Evolutionary conservation across 1,139 yeast genomes (phyloP), one percentile per base, ranked within the genome.

Genomic region (Taphrina wiesneri): DNA sequence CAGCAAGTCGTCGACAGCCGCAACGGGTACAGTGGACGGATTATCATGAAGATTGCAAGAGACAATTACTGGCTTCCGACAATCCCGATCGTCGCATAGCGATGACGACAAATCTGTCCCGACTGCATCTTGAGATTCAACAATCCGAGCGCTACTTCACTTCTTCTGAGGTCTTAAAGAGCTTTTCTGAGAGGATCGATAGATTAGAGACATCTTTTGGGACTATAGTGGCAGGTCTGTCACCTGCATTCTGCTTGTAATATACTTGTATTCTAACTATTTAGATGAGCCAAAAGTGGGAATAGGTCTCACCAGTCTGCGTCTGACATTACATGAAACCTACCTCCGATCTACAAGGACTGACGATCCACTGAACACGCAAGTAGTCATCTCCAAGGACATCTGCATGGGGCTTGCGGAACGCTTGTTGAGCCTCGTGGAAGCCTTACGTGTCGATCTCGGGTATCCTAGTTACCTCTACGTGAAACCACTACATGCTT

Each of bases 11-110:
- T 21, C n/a, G 56, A 52, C 45, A 32, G 15, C 56, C 56, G 9
- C 56, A 34, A 32, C 25, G 56, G 17, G 45, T 34, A 1, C 56
- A 25, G 9, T 52, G 56, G 56, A 52, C 56, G 11, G 56, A 34
- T 17, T 52, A 52, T 17, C 56, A 52, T 19, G 56, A 34, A 9
- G 45, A 30, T 19, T 52, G 56, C 26, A 30, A 52, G 30, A 21
- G 15, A 9, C 7, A 15, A 23, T 28, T 52, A 6, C 23, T 4
- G 13, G 30, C 21, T 19, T 52, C 56, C 2, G 28, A 30, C 17
- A 15, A 7, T 2, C 28, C 1, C 30, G 26, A 52, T 52, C 41
- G 34, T 6, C 28, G 19, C 26, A 21, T 34, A 5, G 56, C 56
- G n/a, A n/a, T 34, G 6, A 28, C 19, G 30, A 23, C 45, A n/a